A percentile compares a stretch with the other conserved stretches of the same genome.
These are phyloP conservation scores for Arachis stenosperma DNA, from an alignment of 306 rosid genomes.

Conservation along the genomic window DNA sequence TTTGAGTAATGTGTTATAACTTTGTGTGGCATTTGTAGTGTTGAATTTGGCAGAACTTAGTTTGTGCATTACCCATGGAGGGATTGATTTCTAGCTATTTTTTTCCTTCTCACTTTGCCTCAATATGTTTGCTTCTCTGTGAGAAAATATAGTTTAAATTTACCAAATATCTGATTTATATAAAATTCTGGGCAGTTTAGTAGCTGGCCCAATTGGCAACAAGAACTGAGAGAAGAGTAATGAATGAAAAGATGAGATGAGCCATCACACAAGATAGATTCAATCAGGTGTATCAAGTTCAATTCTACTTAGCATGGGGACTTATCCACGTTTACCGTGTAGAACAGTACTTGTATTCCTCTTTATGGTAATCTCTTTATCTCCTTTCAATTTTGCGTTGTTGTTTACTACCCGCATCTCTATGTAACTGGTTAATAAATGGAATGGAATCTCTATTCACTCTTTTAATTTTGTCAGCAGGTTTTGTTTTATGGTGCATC, in stretches of 20 bases:
- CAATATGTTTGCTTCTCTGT: no score
- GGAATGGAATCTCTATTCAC: background rate
- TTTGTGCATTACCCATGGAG: no score
- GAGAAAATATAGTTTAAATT: no score
- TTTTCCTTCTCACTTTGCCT: no score
- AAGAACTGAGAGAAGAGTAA: background rate
- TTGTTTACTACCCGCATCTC: constrained; percentile 30
- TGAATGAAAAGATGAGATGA: background rate
- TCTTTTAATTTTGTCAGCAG: constrained; percentile 44
- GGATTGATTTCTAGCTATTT: no score
- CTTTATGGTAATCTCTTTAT: constrained; percentile 42
- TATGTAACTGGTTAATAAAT: background rate
- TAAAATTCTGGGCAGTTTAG: background rate
- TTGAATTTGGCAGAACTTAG: no score
- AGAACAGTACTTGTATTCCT: constrained; percentile 42
- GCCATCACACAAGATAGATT: constrained; percentile 12
- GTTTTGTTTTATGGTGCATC: constrained; percentile 48
- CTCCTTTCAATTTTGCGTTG: constrained; percentile 10
- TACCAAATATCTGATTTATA: background rate
- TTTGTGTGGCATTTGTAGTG: no score
- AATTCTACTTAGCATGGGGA: constrained; percentile 28
- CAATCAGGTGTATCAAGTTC: constrained; percentile 3
- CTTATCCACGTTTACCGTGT: constrained; percentile 32
- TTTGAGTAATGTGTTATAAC: no score
- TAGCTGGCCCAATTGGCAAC: background rate